A percentile compares a stretch with the other conserved stretches of the same genome.
These are phyloP conservation scores for Sporisorium iseilematis-ciliati DNA, from an alignment of 1,284 basidiomycete species.

Conservation along the genomic window DNA sequence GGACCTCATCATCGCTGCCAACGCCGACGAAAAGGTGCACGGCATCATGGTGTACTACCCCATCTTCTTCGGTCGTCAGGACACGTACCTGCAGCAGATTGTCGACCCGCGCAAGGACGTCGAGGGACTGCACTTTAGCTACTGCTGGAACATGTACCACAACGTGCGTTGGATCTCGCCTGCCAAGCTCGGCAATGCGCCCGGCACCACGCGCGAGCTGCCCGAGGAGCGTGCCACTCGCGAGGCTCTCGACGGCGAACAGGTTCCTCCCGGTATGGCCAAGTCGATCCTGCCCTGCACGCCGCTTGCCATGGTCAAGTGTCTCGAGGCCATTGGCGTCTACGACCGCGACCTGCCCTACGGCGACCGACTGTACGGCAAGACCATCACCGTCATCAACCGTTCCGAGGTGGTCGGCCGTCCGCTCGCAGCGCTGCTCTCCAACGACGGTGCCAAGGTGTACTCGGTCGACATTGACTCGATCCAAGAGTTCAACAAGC, in stretches of 20 bases:
- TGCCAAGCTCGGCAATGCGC: constrained; percentile 64
- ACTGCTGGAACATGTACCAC: constrained; percentile 70
- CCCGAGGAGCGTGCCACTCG: constrained; percentile 47
- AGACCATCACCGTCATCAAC: constrained; percentile 93
- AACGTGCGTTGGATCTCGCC: constrained; percentile 69
- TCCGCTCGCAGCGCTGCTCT: constrained; percentile 89
- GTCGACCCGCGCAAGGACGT: constrained; percentile 97
- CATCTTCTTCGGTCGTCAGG: constrained; percentile 75
- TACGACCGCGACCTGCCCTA: constrained; percentile 93
- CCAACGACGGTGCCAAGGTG: constrained; percentile 95
- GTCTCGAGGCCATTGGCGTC: constrained; percentile 87
- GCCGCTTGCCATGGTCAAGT: constrained; percentile 92
- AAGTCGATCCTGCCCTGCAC: constrained; percentile 98
- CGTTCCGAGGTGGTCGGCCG: constrained; percentile 97
- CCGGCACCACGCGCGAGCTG: constrained; percentile 63
- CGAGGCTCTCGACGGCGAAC: constrained; percentile 48
- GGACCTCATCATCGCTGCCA: constrained; percentile 73
- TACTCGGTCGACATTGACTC: constrained; percentile 94
- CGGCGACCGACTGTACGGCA: constrained; percentile 93
- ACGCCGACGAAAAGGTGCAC: constrained; percentile 85
- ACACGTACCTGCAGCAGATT: constrained; percentile 94
- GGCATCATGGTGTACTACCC: constrained; percentile 87
- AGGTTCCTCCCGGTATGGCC: constrained; percentile 79
- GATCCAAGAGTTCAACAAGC: constrained; percentile 76
- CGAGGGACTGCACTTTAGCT: constrained; percentile 87